phyloP scores from a whole-genome alignment of 768 basidiomycete genomes.

The Suillus brevipes region DNA sequence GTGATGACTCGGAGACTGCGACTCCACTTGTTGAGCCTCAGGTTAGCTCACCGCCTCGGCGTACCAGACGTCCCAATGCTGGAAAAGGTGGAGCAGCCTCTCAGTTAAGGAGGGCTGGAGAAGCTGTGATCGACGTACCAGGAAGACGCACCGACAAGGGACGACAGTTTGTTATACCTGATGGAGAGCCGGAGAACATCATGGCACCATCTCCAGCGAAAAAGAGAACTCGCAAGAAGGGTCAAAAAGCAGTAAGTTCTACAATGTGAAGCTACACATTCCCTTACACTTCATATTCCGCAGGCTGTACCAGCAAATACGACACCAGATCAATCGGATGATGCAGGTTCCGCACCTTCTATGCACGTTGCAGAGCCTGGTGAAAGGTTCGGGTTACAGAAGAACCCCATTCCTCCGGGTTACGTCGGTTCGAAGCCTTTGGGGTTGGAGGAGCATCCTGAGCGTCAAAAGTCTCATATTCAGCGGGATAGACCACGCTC shows the following conservation, averaged over 20 bases:
- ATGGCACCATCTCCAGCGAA: neutral
- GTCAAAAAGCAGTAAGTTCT: neutral
- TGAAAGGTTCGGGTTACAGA: neutral
- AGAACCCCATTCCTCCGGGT: neutral
- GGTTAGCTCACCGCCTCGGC: neutral
- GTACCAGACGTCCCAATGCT: neutral
- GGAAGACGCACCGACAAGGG: neutral
- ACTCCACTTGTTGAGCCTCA: neutral
- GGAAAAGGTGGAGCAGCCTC: neutral
- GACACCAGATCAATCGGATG: neutral
- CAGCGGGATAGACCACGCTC: neutral
- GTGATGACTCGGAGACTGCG: neutral
- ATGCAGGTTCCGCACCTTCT: neutral
- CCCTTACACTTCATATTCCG: neutral
- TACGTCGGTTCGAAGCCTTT: neutral
- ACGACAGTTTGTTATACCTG: slow-evolving; percentile 1
- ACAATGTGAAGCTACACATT: neutral
- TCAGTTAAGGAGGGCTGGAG: neutral
- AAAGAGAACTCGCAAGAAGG: neutral
- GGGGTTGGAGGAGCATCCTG: neutral
- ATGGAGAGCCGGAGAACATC: neutral
- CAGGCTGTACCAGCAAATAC: neutral
- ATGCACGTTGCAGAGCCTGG: neutral
- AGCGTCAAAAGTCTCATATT: neutral
- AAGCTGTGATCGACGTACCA: neutral